Conservation (phyloP, 768 basidiomycete species). For the Mycena galopus region DNA sequence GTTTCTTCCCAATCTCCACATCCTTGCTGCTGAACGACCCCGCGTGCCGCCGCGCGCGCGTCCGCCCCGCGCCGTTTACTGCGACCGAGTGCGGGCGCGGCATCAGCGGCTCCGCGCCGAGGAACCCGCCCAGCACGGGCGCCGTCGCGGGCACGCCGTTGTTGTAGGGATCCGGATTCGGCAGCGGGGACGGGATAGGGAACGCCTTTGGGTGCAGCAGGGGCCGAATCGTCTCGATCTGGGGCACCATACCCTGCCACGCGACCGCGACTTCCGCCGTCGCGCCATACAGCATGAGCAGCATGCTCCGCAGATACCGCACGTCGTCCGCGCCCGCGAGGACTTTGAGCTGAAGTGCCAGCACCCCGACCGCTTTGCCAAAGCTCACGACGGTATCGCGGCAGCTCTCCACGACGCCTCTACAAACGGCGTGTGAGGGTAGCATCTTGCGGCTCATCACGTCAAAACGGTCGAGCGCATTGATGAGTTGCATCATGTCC, state of each 20-base stretch:
- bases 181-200: conserved; percentile 39
- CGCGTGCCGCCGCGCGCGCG: conserved; percentile 81
- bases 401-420: conserved; percentile 84
- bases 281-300: conserved; percentile 90
- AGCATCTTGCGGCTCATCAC: conserved; percentile 74
- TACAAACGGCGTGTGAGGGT: conserved; percentile 81
- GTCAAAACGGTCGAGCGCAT: conserved; percentile 93
- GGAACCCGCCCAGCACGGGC: conserved; percentile 16
- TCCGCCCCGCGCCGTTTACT: conserved; percentile 39
- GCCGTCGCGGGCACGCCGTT: conserved; percentile 5
- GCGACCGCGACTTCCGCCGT: conserved; percentile 88
- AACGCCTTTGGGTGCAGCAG: conserved; percentile 59
- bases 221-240: conserved; percentile 77
- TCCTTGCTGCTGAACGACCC: conserved; percentile 97
- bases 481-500: conserved; percentile 88
- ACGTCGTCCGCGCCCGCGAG: conserved; percentile 81
- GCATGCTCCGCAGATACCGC: conserved; percentile 88
- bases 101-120: conserved; percentile 13
- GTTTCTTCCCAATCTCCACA: conserved; percentile 86
- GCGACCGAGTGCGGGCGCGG: conserved; percentile 22
- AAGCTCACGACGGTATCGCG: conserved; percentile 88
- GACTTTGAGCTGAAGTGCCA: conserved; percentile 85
- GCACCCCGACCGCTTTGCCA: conserved; percentile 87
- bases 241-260: conserved; percentile 84
- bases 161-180: conserved; percentile 27